Evolutionary conservation across 1,284 basidiomycete genomes (phyloP), one percentile per base, ranked within the genome.

Genomic region (Anthracocystis walkeri): DNA sequence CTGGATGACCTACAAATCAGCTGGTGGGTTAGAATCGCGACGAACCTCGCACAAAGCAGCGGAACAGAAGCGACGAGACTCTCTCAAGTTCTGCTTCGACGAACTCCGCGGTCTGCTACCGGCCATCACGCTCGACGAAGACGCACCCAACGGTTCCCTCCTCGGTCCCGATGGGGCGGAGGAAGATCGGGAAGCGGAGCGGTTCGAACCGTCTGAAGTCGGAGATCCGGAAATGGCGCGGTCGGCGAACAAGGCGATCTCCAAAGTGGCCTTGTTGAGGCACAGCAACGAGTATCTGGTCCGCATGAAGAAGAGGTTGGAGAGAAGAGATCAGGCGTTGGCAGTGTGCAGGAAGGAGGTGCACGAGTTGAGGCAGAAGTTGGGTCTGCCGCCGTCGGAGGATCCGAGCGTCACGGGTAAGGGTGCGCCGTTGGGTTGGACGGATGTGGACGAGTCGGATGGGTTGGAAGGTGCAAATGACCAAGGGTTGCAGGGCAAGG

Each of bases 11-110:
- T 58, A 75, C 54, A 77, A 77, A 27, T 74, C 74, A 3, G 64
- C 74, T 0, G 71, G 76, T 21, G 79, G 78, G 0, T 57, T 84
- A 16, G 87, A 87, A 50, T 84, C 89, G n/a, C 90, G 92, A 63
- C 94, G 94, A 83, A 92, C 92, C 0, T 95, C 94, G 0, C 96
- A 99, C 87, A 98, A 98, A 86, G 93, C 92, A 1, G 96, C 96
- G 0, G 96, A 99, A 86, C 96, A 99, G 85, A 96, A 97, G 85
- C 91, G 96, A 21, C 90, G 96, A 4, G 96, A 99, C 86, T 94
- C 92, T 41, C 90, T 99, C 76, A 99, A 99, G 87, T 91, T 92
- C 11, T 95, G 94, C 18, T 99, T 96, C 83, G 96, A 99, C 85
- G 95, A 97, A 74, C 89, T 99, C 12, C 92, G 96, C 14, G 86